phyloP scores from a whole-genome alignment of 2,329 filamentous ascomycete species.

The Pseudopyrenochaeta lycopersici region DNA sequence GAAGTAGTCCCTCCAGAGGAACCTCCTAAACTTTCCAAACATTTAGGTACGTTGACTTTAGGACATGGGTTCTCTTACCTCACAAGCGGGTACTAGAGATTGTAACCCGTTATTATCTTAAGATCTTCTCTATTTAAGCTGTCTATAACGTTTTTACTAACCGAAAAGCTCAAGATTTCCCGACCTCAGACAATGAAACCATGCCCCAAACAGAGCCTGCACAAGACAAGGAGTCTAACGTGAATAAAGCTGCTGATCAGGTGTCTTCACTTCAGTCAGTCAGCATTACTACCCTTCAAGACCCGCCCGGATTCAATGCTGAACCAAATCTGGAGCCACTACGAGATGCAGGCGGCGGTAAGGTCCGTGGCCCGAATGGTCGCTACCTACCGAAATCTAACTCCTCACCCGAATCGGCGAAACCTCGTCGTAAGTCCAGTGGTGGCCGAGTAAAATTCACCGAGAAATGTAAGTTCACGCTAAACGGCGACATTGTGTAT shows the following conservation, averaged over 20 bases:
- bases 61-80: not conserved
- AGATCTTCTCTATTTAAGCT: not conserved
- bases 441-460: not conserved
- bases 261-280: not conserved
- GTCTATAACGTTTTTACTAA: not conserved
- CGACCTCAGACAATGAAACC: not conserved
- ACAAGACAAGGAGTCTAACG: not conserved
- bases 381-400: conserved; percentile 16
- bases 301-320: not conserved
- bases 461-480: not conserved
- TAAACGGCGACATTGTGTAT: not conserved
- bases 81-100: not conserved
- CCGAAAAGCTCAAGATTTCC: not conserved
- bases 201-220: not conserved
- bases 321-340: conserved; percentile 1
- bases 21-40: not conserved
- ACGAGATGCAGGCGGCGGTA: conserved; percentile 17
- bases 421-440: not conserved
- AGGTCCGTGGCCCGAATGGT: conserved; percentile 27
- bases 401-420: not conserved
- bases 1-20: not conserved
- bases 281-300: not conserved
- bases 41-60: not conserved
- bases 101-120: not conserved
- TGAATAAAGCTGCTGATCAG: not conserved